Evolutionary conservation across 1,139 yeast genomes (phyloP).

Genomic region (Geotrichum australiense): DNA sequence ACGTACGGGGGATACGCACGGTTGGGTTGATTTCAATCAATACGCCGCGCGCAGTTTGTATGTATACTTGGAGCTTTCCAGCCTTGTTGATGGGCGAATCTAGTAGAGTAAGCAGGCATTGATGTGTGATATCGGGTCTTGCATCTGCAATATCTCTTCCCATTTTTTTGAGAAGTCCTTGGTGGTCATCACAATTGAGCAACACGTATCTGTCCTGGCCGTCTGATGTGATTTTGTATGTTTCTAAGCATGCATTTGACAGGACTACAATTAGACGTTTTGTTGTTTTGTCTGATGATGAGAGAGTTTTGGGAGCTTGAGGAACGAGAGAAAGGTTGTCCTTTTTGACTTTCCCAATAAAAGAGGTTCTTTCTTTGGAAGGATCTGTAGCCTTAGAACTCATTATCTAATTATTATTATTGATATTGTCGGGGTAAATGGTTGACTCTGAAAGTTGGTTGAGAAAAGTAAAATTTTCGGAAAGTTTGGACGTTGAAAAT

Average conservation of each 20-base stretch:
- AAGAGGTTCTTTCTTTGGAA: conserved; percentile 15
- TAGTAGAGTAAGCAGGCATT: conserved; percentile 77
- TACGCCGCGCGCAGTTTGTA: conserved; percentile 92
- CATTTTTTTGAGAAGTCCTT: conserved; percentile 89
- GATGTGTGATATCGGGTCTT: conserved; percentile 94
- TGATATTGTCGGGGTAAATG: no score
- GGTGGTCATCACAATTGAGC: conserved; percentile 96
- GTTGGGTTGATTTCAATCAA: conserved; percentile 92
- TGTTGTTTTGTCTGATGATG: conserved; percentile 74
- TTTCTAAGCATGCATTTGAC: conserved; percentile 91
- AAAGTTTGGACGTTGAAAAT: no score
- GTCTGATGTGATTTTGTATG: conserved; percentile 77
- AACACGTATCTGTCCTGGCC: conserved; percentile 91
- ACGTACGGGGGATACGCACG: conserved; percentile 95
- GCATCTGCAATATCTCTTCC: conserved; percentile 97
- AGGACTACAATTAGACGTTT: conserved; percentile 85
- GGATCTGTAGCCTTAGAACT: conserved; percentile 7
- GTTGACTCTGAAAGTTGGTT: no score
- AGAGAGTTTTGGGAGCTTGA: conserved; percentile 71
- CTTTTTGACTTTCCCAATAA: conserved; percentile 17
- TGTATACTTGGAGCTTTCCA: conserved; percentile 91
- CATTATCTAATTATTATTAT: no score
- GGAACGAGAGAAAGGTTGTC: conserved; percentile 59
- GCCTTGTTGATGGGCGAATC: conserved; percentile 98
- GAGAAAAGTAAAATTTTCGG: no score